A percentile compares a stretch with the other conserved stretches of the same genome.
Evolutionary conservation across 306 rosid genomes (phyloP).

Genomic region (Ziziphus jujuba): DNA sequence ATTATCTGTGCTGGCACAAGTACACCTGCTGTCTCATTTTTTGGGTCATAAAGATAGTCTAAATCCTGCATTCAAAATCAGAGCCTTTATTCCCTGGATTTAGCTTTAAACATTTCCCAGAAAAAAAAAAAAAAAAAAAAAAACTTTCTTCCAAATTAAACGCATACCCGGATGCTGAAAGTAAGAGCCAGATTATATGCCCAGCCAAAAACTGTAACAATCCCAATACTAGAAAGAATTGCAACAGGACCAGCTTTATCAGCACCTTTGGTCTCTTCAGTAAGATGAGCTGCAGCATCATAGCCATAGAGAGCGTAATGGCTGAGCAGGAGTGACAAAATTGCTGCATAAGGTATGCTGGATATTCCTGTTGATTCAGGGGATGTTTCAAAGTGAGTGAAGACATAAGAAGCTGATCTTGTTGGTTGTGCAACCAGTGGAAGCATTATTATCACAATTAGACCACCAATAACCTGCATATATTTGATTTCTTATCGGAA

Average conservation of each 20-base stretch:
- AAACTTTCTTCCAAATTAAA: neutral
- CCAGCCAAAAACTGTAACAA: conserved; percentile 26
- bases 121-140: neutral
- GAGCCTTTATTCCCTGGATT: too few relatives aligned
- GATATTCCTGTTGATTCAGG: conserved; percentile 22
- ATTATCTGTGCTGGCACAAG: conserved; percentile 33
- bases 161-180: conserved; percentile 28
- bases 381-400: conserved; percentile 29
- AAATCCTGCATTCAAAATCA: conserved; percentile 17
- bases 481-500: too few relatives aligned
- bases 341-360: conserved; percentile 30
- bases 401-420: conserved; percentile 26
- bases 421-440: conserved; percentile 26
- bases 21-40: conserved; percentile 31
- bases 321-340: conserved; percentile 26
- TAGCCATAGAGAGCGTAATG: conserved; percentile 24
- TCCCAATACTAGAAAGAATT: conserved; percentile 23
- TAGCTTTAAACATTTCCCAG: too few relatives aligned
- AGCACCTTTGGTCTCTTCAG: conserved; percentile 33
- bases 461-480: conserved; percentile 26
- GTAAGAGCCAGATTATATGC: conserved; percentile 29
- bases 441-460: conserved; percentile 19
- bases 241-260: conserved; percentile 27
- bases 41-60: conserved; percentile 20
- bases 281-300: conserved; percentile 32